Percentiles rank a stretch among this genome's conserved stretches.
Evolutionary conservation across 2,329 filamentous ascomycete genomes (phyloP).

Genomic region (Mycogone perniciosa): DNA sequence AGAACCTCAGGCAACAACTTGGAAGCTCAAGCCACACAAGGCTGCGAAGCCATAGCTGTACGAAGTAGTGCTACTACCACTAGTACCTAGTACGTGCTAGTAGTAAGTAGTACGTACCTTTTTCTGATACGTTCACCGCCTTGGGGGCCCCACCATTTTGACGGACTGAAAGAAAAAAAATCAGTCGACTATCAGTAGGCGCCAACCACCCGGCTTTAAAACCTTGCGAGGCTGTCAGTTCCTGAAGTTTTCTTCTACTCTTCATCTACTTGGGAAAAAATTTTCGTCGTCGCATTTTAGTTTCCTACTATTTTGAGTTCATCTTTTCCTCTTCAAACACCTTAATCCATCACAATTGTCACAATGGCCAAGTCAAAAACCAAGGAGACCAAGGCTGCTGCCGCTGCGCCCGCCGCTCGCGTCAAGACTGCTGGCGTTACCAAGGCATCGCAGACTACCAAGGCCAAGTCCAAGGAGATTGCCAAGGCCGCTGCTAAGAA

Average conservation of each 20-base stretch:
- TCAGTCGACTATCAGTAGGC: constrained; percentile 3
- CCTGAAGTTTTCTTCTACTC: constrained; percentile 1
- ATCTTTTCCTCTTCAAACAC: background rate
- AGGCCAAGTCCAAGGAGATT: constrained; percentile 60
- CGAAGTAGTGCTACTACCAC: too few relatives aligned
- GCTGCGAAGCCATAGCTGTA: background rate
- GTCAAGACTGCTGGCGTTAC: constrained; percentile 62
- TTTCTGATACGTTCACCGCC: constrained; percentile 29
- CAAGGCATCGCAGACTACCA: constrained; percentile 60
- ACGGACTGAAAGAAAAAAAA: constrained; percentile 27
- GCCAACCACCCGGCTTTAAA: constrained; percentile 17
- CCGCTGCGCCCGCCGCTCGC: constrained; percentile 39
- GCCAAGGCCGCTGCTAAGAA: constrained; percentile 56
- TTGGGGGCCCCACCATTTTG: constrained; percentile 28
- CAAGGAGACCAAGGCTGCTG: constrained; percentile 46
- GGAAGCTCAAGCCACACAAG: background rate
- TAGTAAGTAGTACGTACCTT: constrained; percentile 8
- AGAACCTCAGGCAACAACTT: constrained; percentile 12
- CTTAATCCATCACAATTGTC: constrained; percentile 18
- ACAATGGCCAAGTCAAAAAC: constrained; percentile 64
- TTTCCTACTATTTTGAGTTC: background rate
- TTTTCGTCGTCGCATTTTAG: constrained; percentile 15
- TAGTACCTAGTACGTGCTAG: background rate
- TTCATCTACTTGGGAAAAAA: constrained; percentile 15
- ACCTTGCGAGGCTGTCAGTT: constrained; percentile 3